These are phyloP conservation scores for Croton laevigatus DNA, from an alignment of 441 rosid genomes.

Conservation along the genomic window DNA sequence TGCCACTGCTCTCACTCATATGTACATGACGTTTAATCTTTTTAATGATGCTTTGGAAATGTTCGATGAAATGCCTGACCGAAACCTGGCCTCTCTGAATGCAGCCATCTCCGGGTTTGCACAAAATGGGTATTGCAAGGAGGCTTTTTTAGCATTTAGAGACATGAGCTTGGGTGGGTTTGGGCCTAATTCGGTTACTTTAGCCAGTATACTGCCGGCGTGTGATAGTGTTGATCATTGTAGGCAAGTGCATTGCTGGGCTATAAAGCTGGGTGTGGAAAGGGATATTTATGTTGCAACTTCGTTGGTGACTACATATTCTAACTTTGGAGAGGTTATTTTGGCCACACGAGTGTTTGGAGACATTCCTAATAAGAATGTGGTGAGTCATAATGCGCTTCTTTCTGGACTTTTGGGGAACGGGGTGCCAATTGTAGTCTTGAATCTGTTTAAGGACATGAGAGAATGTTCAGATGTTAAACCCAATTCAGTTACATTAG, in stretches of 20 bases:
- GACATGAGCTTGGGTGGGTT: slow-evolving; percentile 27
- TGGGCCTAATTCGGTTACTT: slow-evolving; percentile 40
- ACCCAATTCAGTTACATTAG: slow-evolving; percentile 49
- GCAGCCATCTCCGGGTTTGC: slow-evolving; percentile 43
- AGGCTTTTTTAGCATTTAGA: slow-evolving; percentile 38
- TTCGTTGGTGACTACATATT: slow-evolving; percentile 54
- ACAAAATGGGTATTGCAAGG: slow-evolving; percentile 24
- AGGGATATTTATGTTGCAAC: slow-evolving; percentile 60
- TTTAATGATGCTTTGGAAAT: slow-evolving; percentile 29
- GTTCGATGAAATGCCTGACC: slow-evolving; percentile 46
- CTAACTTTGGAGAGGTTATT: slow-evolving; percentile 34
- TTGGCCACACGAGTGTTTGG: slow-evolving; percentile 50
- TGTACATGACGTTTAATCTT: slow-evolving; percentile 34
- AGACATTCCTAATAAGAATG: slow-evolving; percentile 40
- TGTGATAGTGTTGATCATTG: slow-evolving; percentile 36
- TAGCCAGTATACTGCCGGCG: slow-evolving; percentile 49
- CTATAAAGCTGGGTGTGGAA: slow-evolving; percentile 49
- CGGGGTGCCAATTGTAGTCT: slow-evolving; percentile 36
- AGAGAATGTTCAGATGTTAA: slow-evolving; percentile 35
- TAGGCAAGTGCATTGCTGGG: slow-evolving; percentile 54
- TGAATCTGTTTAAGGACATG: slow-evolving; percentile 56
- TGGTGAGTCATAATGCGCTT: slow-evolving; percentile 62
- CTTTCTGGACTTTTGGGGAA: slow-evolving; percentile 49
- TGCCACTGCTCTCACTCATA: slow-evolving; percentile 34
- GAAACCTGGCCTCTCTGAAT: slow-evolving; percentile 37